Evolutionary conservation across 176 grass and related monocot species (phyloP).

Genomic region (Hyparrhenia diplandra): DNA sequence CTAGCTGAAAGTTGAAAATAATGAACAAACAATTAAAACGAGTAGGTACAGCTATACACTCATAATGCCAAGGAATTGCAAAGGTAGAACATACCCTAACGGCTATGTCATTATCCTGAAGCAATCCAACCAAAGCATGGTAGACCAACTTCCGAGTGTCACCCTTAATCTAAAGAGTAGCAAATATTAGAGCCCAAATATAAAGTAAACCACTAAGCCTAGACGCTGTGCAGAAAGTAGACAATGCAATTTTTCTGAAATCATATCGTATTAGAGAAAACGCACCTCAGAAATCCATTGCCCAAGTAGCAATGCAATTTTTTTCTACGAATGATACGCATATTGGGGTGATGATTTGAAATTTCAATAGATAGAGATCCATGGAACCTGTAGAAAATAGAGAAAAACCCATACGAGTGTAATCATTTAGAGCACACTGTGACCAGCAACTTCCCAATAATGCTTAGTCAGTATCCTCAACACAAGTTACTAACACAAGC

Average conservation of each 20-base stretch:
- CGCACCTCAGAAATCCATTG: constrained; percentile 97
- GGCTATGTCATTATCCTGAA: constrained; percentile 79
- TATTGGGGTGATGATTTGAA: constrained; percentile 93
- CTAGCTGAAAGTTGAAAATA: constrained; percentile 69
- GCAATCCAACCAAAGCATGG: constrained; percentile 83
- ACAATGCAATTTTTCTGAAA: constrained; percentile 17
- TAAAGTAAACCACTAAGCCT: not conserved
- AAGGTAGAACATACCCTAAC: constrained; percentile 65
- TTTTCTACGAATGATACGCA: constrained; percentile 86
- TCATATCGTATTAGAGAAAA: constrained; percentile 22
- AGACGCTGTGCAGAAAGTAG: constrained; percentile 7
- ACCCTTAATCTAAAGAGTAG: constrained; percentile 75
- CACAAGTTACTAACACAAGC: constrained; percentile 15
- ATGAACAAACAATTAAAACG: constrained; percentile 36
- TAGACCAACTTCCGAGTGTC: constrained; percentile 86
- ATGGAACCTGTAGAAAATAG: constrained; percentile 65
- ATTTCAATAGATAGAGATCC: constrained; percentile 83
- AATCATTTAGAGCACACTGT: not conserved
- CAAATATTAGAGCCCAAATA: constrained; percentile 39
- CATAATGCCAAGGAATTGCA: constrained; percentile 8
- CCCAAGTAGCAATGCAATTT: constrained; percentile 88
- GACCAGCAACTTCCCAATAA: constrained; percentile 9
- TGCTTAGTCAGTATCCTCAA: not conserved
- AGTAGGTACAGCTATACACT: constrained; percentile 11
- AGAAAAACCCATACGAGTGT: not conserved